A percentile compares a stretch with the other conserved stretches of the same genome.
Evolutionary conservation across 2,329 filamentous ascomycete genomes (phyloP).

Genomic region (Claviceps quebecensis): DNA sequence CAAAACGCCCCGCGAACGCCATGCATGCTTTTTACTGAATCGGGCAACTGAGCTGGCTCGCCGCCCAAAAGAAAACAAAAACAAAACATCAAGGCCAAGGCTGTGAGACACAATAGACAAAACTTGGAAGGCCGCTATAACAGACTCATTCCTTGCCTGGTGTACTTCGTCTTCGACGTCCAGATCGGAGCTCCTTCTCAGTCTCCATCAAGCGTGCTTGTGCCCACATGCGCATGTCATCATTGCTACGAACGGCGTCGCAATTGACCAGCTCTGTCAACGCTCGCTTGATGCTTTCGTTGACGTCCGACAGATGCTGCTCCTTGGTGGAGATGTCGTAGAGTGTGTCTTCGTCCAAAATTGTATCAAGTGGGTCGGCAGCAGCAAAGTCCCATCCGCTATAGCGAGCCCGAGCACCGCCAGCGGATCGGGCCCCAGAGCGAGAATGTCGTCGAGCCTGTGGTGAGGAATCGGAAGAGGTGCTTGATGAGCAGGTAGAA

Average conservation of each 20-base stretch:
- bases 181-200: constrained; percentile 41
- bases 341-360: constrained; percentile 32
- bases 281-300: constrained; percentile 47
- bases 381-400: constrained; percentile 20
- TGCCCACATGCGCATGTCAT: constrained; percentile 41
- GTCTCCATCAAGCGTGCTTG: constrained; percentile 46
- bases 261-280: constrained; percentile 49
- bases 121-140: too few species aligned
- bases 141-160: constrained; percentile 15
- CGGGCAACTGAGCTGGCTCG: background rate
- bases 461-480: constrained; percentile 42
- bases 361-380: constrained; percentile 22
- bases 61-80: background rate
- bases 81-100: background rate
- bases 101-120: too few species aligned
- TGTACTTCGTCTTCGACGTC: constrained; percentile 33
- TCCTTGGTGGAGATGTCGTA: constrained; percentile 38
- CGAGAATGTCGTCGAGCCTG: constrained; percentile 30
- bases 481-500: constrained; percentile 33
- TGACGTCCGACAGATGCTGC: constrained; percentile 39
- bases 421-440: constrained; percentile 14
- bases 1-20: background rate
- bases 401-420: constrained; percentile 17
- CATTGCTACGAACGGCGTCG: constrained; percentile 36
- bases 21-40: background rate